These are phyloP conservation scores for Sutorius eximius DNA, from an alignment of 1,284 basidiomycete species.

Conservation along the genomic window DNA sequence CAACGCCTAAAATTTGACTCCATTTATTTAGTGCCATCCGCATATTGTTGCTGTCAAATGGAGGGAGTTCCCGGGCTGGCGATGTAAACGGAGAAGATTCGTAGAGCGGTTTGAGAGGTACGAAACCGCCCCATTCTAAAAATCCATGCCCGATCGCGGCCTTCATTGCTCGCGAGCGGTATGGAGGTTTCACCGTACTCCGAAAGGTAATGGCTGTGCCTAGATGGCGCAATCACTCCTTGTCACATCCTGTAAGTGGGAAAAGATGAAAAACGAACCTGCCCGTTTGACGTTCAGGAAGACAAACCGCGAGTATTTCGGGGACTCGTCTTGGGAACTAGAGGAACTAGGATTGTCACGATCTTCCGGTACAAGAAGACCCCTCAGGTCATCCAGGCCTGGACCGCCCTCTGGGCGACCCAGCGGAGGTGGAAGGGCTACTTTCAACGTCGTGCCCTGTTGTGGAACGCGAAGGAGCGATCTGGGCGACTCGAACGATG, in stretches of 20 bases:
- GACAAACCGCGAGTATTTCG: conserved; percentile 19
- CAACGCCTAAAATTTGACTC: conserved; percentile 35
- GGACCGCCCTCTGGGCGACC: conserved; percentile 33
- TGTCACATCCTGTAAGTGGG: background rate
- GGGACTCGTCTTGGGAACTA: conserved; percentile 3
- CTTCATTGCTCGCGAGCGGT: conserved; percentile 31
- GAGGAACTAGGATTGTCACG: background rate
- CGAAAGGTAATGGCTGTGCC: conserved; percentile 25
- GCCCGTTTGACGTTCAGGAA: conserved; percentile 25
- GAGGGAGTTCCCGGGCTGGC: conserved; percentile 12
- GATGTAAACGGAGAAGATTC: conserved; percentile 28
- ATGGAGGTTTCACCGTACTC: conserved; percentile 22
- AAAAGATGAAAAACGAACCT: conserved; percentile 16
- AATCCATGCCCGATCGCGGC: conserved; percentile 33
- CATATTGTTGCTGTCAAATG: conserved; percentile 29
- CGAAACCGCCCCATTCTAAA: conserved; percentile 34
- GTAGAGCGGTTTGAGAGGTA: conserved; percentile 30
- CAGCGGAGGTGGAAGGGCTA: conserved; percentile 24
- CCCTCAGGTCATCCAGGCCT: conserved; percentile 36
- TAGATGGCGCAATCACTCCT: conserved; percentile 3
- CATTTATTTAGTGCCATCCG: conserved; percentile 35
- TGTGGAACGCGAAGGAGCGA: conserved; percentile 37
- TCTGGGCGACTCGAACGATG: conserved; percentile 44
- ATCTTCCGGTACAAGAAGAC: conserved; percentile 22
- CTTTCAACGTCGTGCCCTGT: conserved; percentile 28